Base-by-base conservation (phyloP, 768 basidiomycete genomes). In the Neoboletus brunneissimus region DNA sequence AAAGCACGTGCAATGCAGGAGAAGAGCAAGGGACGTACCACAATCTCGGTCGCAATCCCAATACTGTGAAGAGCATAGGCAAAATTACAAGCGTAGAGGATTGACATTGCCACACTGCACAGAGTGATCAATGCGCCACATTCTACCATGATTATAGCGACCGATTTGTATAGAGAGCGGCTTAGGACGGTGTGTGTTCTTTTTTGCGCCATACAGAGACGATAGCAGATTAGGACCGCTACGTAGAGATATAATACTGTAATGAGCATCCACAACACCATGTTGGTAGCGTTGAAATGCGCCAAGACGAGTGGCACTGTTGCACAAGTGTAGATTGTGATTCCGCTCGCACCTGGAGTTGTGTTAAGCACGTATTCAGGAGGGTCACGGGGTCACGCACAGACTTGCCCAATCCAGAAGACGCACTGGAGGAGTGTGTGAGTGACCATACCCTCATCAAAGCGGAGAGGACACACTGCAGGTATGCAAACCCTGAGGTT, bases 391-490 rank as follows among this genome's bases (percentile, higher is more conserved):
- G 31, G 25, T n/a, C 12, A 40, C 64, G n/a, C 37, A 66, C 66
- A 44, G 20, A 60, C 23, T 40, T 69, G 56, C 22, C 52, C 54
- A 2, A 67, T 31, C 61, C 67, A 67, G 5, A 69, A 3, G 38
- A 66, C 5, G 32, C 61, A 22, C 66, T 67, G 7, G 8, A n/a
- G 11, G 12, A n/a, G 1, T 8, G 43, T 2, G 32, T 48, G 37
- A 56, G 42, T 15, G 18, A 15, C 18, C n/a, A 4, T n/a, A 18
- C 12, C 5, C 3, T 29, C 2, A 5, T 20, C 20, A 3, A 41
- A 1, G 31, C 1, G 12, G n/a, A 45, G 31, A 41, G 11, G 16
- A 53, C 59, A 11, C 13, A 69, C 67, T 9, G 67, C 51, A 2
- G 65, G 55, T 3, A 64, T 23, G 42, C 67, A 67, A 7, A 64